Evolutionary conservation across 345 rosid genomes (phyloP).

Genomic region (Sonneratia alba): DNA sequence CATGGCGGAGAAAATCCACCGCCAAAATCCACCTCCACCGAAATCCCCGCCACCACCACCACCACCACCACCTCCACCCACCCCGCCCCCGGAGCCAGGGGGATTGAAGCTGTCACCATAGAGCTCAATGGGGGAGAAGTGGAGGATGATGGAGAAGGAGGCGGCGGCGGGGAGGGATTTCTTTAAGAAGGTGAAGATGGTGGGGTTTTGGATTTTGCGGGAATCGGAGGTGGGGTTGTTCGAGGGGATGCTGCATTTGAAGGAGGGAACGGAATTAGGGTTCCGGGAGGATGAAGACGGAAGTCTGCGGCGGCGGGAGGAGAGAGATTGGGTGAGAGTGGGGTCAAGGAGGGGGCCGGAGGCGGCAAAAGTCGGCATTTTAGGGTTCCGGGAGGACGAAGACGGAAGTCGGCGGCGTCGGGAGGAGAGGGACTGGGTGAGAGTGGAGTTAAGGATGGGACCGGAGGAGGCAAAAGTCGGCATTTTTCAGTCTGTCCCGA

Average conservation of each 20-base stretch:
- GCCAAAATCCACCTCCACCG: conserved; percentile 53
- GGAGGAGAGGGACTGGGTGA: conserved; percentile 14
- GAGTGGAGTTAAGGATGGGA: conserved; percentile 10
- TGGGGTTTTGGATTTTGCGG: conserved; percentile 24
- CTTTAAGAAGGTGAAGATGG: conserved; percentile 8
- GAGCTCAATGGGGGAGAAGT: conserved; percentile 13
- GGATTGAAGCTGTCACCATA: conserved; percentile 11
- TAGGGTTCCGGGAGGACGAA: conserved; percentile 18
- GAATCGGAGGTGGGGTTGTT: conserved; percentile 19
- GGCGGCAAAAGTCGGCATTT: conserved; percentile 14
- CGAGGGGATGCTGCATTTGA: conserved; percentile 13
- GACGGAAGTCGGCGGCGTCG: conserved; percentile 14
- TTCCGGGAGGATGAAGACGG: conserved; percentile 19
- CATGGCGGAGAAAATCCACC: conserved; percentile 31
- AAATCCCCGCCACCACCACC: conserved; percentile 44
- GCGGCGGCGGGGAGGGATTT: conserved; percentile 38
- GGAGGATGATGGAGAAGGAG: conserved; percentile 35
- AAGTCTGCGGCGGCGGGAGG: conserved; percentile 17
- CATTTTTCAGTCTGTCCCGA: not conserved
- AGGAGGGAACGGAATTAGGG: conserved; percentile 11
- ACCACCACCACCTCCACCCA: conserved; percentile 30
- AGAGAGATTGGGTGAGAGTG: conserved; percentile 6
- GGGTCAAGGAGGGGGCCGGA: conserved; percentile 11
- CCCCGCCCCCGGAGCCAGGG: conserved; percentile 18
- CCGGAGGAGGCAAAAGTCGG: conserved; percentile 10